These are phyloP conservation scores for Claviceps quebecensis DNA, from an alignment of 2,329 filamentous ascomycete species.

Conservation along the genomic window DNA sequence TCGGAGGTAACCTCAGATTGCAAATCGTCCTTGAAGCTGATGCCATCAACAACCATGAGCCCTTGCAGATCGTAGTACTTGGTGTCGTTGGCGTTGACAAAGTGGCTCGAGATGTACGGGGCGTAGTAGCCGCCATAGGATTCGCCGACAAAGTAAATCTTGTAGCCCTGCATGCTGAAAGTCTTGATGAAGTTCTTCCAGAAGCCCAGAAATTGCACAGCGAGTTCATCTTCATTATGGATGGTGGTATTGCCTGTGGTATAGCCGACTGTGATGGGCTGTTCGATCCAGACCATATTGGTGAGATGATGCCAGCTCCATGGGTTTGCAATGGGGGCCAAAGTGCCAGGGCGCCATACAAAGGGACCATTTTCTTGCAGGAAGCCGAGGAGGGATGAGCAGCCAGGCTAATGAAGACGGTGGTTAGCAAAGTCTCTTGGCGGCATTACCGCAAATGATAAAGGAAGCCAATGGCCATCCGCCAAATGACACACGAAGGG, in stretches of 20 bases:
- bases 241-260: slow-evolving; percentile 50
- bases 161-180: slow-evolving; percentile 52
- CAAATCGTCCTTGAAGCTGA: slow-evolving; percentile 36
- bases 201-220: slow-evolving; percentile 61
- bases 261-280: slow-evolving; percentile 55
- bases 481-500: too few species aligned
- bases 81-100: slow-evolving; percentile 53
- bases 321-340: slow-evolving; percentile 47
- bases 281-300: slow-evolving; percentile 56
- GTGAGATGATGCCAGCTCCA: slow-evolving; percentile 47
- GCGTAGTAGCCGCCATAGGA: slow-evolving; percentile 56
- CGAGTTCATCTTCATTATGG: slow-evolving; percentile 51
- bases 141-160: slow-evolving; percentile 60
- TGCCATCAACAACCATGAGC: slow-evolving; percentile 61
- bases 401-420: slow-evolving; percentile 26
- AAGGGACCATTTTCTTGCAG: slow-evolving; percentile 69
- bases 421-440: neutral
- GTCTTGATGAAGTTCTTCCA: slow-evolving; percentile 65
- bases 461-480: too few species aligned
- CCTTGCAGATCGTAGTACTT: slow-evolving; percentile 54
- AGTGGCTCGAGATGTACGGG: slow-evolving; percentile 58
- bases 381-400: slow-evolving; percentile 50
- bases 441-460: too few species aligned
- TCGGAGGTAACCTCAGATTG: slow-evolving; percentile 34
- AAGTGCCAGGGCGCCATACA: slow-evolving; percentile 56